Evolutionary conservation across 2,329 filamentous ascomycete genomes (phyloP), one percentile per base, ranked within the genome.

Genomic region (Arthroderma uncinatum): DNA sequence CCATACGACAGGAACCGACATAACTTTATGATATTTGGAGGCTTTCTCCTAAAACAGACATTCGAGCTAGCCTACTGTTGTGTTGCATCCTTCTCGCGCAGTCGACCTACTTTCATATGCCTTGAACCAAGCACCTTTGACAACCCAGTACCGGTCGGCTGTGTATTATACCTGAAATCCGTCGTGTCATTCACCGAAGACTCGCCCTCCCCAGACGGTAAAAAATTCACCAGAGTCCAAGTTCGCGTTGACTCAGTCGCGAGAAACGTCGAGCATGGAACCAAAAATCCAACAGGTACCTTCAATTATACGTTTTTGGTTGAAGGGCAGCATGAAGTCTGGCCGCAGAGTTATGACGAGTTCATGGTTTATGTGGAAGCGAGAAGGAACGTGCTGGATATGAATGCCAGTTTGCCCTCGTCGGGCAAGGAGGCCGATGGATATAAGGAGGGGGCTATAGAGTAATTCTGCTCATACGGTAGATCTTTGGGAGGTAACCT

Each of bases 21-120:
- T 69, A 83, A 86, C 64, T 86, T 86, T 68, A 87, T 88, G 85
- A 87, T 89, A 56, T 89, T 89, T 64, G 86, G 86, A 54, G 86
- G 86, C 12, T 88, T 85, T 67, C 78, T 89, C 9, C 75, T 89
- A 9, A 86, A 87, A 66, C 82, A 86, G 65, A 86, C 84, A 0
- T 89, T 88, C 64, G 86, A 89, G 70, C 77, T 89, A 5, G 85
- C 86, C 1, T 89, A 89, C 71, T 87, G 84, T 68, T 86, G 84
- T 65, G 85, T 84, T 0, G 84, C 85, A 1, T 82, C 82, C 7
- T 87, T 87, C 66, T 81, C 85, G 0, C 84, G 87, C 66, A 78
- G 80, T 1, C 77, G 85, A 2, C 85, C 85, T 1, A 85, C 82
- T 14, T 89, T 89, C 74, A 75, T 89, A 54, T 84, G 82, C 6